Evolutionary conservation across 495 filamentous ascomycete genomes (phyloP).

Genomic region (Penicilliopsis zonata): DNA sequence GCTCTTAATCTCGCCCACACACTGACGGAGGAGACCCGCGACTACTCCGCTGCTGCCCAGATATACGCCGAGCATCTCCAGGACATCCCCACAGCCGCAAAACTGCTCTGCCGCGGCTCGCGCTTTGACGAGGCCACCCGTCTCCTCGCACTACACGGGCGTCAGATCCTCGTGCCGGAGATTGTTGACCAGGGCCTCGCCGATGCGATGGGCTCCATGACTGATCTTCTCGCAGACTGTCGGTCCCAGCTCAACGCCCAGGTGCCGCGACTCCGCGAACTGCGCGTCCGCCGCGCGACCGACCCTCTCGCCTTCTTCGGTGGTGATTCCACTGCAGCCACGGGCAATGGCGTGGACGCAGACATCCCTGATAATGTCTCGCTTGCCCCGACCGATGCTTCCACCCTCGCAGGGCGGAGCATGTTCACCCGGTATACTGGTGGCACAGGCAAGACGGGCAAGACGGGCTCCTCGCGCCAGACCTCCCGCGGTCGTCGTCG

Average conservation of each 20-base stretch:
- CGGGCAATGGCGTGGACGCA: conserved; percentile 25
- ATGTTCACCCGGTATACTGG: conserved; percentile 90
- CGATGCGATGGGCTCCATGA: conserved; percentile 64
- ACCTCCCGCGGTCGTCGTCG: conserved; percentile 73
- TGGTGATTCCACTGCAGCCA: conserved; percentile 44
- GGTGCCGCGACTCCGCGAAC: conserved; percentile 69
- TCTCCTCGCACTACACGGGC: conserved; percentile 41
- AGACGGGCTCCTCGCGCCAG: conserved; percentile 56
- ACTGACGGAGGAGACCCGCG: conserved; percentile 71
- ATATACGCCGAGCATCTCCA: conserved; percentile 72
- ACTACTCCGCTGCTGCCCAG: conserved; percentile 65
- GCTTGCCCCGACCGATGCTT: conserved; percentile 70
- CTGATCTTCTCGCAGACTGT: conserved; percentile 87
- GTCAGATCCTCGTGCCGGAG: conserved; percentile 31
- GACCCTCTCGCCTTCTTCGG: conserved; percentile 75
- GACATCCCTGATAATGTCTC: conserved; percentile 88
- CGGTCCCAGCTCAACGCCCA: conserved; percentile 72
- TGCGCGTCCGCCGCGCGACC: conserved; percentile 63
- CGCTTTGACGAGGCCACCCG: conserved; percentile 76
- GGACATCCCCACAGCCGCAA: conserved; percentile 53
- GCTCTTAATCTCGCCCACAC: conserved; percentile 56
- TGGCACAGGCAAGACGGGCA: conserved; percentile 39
- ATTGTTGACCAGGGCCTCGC: conserved; percentile 67
- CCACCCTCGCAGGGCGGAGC: conserved; percentile 57
- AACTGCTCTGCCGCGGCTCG: conserved; percentile 69